Conservation (phyloP, 441 rosid species). For the Gossypium schwendimanii region DNA sequence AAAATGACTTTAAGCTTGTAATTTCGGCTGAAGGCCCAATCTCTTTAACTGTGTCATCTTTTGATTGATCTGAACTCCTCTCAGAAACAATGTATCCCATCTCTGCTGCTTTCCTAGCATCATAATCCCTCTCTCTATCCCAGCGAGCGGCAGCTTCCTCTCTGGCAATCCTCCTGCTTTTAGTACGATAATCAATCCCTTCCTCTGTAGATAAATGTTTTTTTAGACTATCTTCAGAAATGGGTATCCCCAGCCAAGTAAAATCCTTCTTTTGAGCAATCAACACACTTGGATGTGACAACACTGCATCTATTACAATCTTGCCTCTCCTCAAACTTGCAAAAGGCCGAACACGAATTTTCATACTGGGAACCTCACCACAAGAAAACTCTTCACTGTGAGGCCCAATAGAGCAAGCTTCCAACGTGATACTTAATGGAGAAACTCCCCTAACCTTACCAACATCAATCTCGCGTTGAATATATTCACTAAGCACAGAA, state of each 20-base stretch:
- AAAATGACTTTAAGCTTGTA: conserved; percentile 37
- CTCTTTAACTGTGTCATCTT: conserved; percentile 38
- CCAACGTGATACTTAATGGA: conserved; percentile 77
- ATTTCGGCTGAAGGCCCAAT: conserved; percentile 32
- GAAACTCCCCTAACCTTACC: conserved; percentile 86
- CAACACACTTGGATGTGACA: conserved; percentile 62
- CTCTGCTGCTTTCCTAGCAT: conserved; percentile 78
- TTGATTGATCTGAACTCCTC: conserved; percentile 30
- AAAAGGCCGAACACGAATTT: conserved; percentile 74
- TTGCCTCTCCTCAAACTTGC: conserved; percentile 88
- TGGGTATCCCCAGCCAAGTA: conserved; percentile 88
- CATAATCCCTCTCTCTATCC: conserved; percentile 58
- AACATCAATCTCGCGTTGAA: conserved; percentile 78
- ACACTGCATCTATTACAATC: conserved; percentile 82
- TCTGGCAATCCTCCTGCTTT: conserved; percentile 68
- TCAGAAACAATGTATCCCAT: conserved; percentile 62
- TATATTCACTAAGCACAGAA: conserved; percentile 62
- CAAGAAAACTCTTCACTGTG: conserved; percentile 80
- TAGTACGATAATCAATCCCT: conserved; percentile 93
- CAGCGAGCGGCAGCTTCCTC: conserved; percentile 66
- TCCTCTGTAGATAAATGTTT: conserved; percentile 74
- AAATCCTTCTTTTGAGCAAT: conserved; percentile 83
- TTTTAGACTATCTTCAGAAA: conserved; percentile 46
- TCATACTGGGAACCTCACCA: conserved; percentile 79
- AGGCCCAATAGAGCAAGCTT: conserved; percentile 77